phyloP scores from a whole-genome alignment of 1,139 yeast species.

The Fermentozyma sake region DNA sequence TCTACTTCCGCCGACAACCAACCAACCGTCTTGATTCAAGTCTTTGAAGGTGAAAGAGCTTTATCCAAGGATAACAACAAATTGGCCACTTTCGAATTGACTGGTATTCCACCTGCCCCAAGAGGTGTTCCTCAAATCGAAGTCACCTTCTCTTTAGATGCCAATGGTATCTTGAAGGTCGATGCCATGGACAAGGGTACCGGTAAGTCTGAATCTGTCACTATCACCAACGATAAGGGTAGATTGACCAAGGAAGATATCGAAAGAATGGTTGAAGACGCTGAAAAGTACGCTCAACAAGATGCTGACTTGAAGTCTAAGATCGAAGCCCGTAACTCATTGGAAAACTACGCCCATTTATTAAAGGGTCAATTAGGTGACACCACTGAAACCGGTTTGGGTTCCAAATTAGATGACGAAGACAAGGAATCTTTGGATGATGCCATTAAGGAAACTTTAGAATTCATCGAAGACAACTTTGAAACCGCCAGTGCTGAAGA shows the following conservation, averaged over 20 bases:
- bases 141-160: slow-evolving; percentile 44
- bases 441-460: slow-evolving; percentile 82
- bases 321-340: slow-evolving; percentile 60
- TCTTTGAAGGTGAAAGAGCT: slow-evolving; percentile 47
- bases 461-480: slow-evolving; percentile 85
- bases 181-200: slow-evolving; percentile 46
- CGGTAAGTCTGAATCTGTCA: slow-evolving; percentile 82
- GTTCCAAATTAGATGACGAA: slow-evolving; percentile 78
- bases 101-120: slow-evolving; percentile 48
- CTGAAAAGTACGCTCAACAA: slow-evolving; percentile 85
- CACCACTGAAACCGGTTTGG: slow-evolving; percentile 57
- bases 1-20: slow-evolving; percentile 48
- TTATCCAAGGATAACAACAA: slow-evolving; percentile 42
- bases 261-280: slow-evolving; percentile 93
- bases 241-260: slow-evolving; percentile 90
- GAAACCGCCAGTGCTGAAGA: slow-evolving; percentile 89
- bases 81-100: slow-evolving; percentile 45
- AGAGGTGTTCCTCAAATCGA: slow-evolving; percentile 49
- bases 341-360: slow-evolving; percentile 45
- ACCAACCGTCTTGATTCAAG: slow-evolving; percentile 46
- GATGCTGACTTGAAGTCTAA: slow-evolving; percentile 77
- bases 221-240: slow-evolving; percentile 96
- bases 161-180: slow-evolving; percentile 46
- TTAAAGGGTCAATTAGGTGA: slow-evolving; percentile 58
- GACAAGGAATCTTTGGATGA: slow-evolving; percentile 89